Conservation (phyloP, 2,329 filamentous ascomycete genomes). For the Alternaria infectoria region DNA sequence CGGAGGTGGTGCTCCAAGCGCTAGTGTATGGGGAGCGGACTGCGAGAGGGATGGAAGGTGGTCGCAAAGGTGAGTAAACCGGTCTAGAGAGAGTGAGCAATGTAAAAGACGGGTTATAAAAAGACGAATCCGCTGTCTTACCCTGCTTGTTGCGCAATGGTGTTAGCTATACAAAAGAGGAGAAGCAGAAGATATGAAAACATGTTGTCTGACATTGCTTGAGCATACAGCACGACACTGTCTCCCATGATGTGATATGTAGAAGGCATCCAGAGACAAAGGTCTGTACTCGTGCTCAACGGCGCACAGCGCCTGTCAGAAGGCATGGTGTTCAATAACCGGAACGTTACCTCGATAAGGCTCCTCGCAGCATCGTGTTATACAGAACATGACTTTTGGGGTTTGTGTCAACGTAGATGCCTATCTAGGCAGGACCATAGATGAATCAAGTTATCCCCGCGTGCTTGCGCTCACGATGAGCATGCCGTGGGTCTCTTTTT, state of each 20-base stretch:
- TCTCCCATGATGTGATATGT: neutral
- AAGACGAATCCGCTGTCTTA: neutral
- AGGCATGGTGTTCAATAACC: neutral
- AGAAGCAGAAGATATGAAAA: neutral
- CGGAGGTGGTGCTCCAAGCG: neutral
- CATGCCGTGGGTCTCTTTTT: neutral
- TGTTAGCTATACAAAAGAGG: neutral
- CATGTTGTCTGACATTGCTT: neutral
- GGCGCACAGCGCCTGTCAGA: neutral
- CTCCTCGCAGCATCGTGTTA: neutral
- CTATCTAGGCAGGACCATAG: neutral
- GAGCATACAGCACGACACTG: neutral
- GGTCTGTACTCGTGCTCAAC: neutral
- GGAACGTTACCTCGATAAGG: neutral
- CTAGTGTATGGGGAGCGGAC: slow-evolving; percentile 1
- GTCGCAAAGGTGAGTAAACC: neutral
- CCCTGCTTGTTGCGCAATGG: neutral
- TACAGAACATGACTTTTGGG: neutral
- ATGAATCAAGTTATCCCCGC: neutral
- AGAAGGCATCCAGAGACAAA: neutral
- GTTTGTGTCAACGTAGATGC: neutral
- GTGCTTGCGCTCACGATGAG: neutral
- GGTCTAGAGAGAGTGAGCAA: neutral
- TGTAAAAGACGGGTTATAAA: neutral
- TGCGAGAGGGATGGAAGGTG: neutral